Evolutionary conservation across 148 eudicot species (phyloP).

Genomic region (Chenopodium berlandieri): DNA sequence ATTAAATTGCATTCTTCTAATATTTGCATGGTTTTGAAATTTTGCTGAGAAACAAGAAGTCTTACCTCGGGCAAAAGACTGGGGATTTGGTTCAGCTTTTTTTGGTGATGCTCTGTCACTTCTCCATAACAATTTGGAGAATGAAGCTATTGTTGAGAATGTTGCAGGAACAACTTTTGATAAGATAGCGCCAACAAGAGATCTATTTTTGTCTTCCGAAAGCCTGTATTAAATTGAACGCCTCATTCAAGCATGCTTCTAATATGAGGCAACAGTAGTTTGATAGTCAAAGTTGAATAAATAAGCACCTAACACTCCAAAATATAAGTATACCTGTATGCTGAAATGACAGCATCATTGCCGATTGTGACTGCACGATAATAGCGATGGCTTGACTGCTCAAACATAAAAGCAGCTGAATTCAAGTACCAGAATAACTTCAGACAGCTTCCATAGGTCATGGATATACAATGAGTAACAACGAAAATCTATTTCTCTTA

Average conservation of each 20-base stretch:
- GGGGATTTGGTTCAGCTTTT: constrained; percentile 72
- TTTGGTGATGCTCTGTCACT: constrained; percentile 51
- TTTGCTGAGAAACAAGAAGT: neutral
- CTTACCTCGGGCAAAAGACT: constrained; percentile 82
- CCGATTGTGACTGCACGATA: constrained; percentile 85
- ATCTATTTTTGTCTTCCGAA: constrained; percentile 80
- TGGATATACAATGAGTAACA: constrained; percentile 2
- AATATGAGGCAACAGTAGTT: neutral
- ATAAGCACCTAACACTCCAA: neutral
- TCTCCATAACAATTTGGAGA: constrained; percentile 84
- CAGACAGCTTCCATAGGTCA: constrained; percentile 46
- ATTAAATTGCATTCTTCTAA: neutral
- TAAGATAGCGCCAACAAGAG: constrained; percentile 85
- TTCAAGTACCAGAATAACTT: constrained; percentile 75
- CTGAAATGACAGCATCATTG: constrained; percentile 91
- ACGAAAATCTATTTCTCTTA: neutral
- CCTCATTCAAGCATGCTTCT: constrained; percentile 8
- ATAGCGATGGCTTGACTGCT: constrained; percentile 96
- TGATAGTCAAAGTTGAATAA: neutral
- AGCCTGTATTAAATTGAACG: constrained; percentile 49
- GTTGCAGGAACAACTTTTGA: constrained; percentile 94
- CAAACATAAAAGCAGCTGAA: constrained; percentile 96
- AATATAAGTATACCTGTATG: constrained; percentile 53
- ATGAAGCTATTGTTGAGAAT: constrained; percentile 81
- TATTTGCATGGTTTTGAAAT: neutral